These are phyloP conservation scores for Aureobasidium namibiae DNA, from an alignment of 2,329 filamentous ascomycete genomes.

Conservation along the genomic window DNA sequence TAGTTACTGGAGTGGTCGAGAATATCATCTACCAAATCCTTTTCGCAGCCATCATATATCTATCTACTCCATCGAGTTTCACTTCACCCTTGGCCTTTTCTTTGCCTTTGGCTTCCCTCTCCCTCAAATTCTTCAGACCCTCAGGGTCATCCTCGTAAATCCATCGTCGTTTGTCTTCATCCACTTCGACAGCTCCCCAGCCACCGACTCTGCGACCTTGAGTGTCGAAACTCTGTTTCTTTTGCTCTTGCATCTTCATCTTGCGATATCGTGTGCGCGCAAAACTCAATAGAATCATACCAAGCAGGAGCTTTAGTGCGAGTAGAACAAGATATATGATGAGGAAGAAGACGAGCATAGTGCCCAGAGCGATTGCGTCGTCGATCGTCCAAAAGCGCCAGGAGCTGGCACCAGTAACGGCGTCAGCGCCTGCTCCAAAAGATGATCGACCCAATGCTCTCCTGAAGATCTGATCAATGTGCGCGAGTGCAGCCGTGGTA, in stretches of 20 bases:
- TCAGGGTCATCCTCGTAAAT: slow-evolving; percentile 82
- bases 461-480: slow-evolving; percentile 69
- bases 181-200: slow-evolving; percentile 78
- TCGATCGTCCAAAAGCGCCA: slow-evolving; percentile 54
- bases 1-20: background rate
- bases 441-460: slow-evolving; percentile 68
- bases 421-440: slow-evolving; percentile 43
- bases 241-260: slow-evolving; percentile 60
- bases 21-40: slow-evolving; percentile 68
- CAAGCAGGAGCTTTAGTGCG: slow-evolving; percentile 65
- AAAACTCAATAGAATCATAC: slow-evolving; percentile 77
- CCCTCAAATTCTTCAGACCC: slow-evolving; percentile 52
- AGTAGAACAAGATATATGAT: slow-evolving; percentile 78
- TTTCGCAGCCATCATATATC: slow-evolving; percentile 95
- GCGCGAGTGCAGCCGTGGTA: slow-evolving; percentile 67
- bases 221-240: slow-evolving; percentile 50
- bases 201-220: slow-evolving; percentile 70
- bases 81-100: slow-evolving; percentile 40
- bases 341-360: slow-evolving; percentile 81
- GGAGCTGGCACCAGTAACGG: slow-evolving; percentile 24
- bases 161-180: slow-evolving; percentile 76
- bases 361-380: slow-evolving; percentile 64
- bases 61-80: slow-evolving; percentile 58
- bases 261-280: slow-evolving; percentile 67
- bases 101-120: slow-evolving; percentile 51